Base-by-base conservation (phyloP, 805 yeast species). In the Candida bentonensis region DNA sequence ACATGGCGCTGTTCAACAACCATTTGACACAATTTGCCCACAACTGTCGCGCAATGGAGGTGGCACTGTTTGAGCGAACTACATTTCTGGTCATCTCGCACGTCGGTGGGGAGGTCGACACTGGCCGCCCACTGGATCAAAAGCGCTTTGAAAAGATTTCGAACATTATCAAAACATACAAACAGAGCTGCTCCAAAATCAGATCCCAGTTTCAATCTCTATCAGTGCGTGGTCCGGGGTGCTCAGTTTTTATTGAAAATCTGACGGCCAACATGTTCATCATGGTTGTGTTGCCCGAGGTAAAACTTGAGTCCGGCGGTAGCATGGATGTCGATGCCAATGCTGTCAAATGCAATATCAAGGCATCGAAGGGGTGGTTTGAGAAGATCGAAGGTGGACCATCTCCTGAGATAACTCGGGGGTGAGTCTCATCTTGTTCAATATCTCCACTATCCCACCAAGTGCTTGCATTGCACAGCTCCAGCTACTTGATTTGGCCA, bases 131-230 rank as follows among this genome's bases (percentile, higher is more conserved):
- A 49, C 11, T 87, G 44, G 96, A 89, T 55, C 95, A 96, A 3
- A 86, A 89, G 54, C 68, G 97, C 54, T 89, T 88, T 57, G 97
- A 89, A 58, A 89, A 88, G 59, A 87, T 89, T 21, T 82, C 94
- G 21, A 88, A 86, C 60, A 87, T 89, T 47, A 85, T 89, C 69
- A 89, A 89, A 58, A 86, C 94, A 22, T 89, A 84, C 63, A 87
- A 92, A 57, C 96, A 89, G 62, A 82, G 94, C 52, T 86, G 92
- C 39, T 78, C 83, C 43, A 88, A 86, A 60, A 69, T 89, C 55
- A 74, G 95, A 56, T 76, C 95, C 3, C 88, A 85, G 53, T 85
- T 89, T 61, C 79, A 74, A 50, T 79, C 83, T 41, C 63, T 89
- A 42, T 76, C 82, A 17, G 69, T 89, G 26, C 78, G 81, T 47